A percentile compares a stretch with the other conserved stretches of the same genome.
These are phyloP conservation scores for Hyparrhenia diplandra DNA, from an alignment of 176 grass and related monocot species.

Conservation along the genomic window DNA sequence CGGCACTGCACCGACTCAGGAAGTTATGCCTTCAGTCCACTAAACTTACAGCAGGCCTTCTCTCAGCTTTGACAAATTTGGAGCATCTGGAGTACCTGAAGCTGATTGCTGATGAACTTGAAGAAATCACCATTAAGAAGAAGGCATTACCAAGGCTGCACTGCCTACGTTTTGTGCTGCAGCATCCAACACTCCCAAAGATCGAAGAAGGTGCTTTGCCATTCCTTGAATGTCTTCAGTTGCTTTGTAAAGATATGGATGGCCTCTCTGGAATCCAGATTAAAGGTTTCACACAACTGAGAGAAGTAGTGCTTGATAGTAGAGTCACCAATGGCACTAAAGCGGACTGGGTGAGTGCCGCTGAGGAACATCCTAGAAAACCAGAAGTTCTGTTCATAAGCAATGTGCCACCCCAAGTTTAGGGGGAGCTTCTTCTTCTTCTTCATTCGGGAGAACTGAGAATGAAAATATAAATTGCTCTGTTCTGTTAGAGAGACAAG, in stretches of 20 bases:
- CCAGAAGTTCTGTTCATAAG: background rate
- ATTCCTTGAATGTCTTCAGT: background rate
- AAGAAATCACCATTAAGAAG: background rate
- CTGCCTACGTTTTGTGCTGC: conserved; percentile 4
- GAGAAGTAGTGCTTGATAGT: conserved; percentile 1
- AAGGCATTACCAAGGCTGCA: background rate
- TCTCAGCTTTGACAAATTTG: too few species aligned
- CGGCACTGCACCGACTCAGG: too few species aligned
- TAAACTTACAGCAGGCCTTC: too few species aligned
- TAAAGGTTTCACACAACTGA: background rate
- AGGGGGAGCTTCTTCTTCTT: background rate
- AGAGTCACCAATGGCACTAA: background rate
- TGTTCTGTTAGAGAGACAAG: too few species aligned
- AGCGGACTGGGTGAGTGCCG: background rate
- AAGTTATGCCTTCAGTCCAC: too few species aligned
- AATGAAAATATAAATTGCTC: background rate
- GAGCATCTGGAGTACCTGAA: too few species aligned
- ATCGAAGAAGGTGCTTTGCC: conserved; percentile 10
- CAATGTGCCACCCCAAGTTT: background rate
- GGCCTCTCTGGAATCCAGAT: too few species aligned
- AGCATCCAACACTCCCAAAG: background rate
- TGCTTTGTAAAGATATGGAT: background rate
- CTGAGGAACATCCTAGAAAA: background rate
- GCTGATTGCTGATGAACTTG: too few species aligned
- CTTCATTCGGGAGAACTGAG: background rate